phyloP scores from a whole-genome alignment of 805 yeast species.

The Sugiyamaella qingdaonensis region DNA sequence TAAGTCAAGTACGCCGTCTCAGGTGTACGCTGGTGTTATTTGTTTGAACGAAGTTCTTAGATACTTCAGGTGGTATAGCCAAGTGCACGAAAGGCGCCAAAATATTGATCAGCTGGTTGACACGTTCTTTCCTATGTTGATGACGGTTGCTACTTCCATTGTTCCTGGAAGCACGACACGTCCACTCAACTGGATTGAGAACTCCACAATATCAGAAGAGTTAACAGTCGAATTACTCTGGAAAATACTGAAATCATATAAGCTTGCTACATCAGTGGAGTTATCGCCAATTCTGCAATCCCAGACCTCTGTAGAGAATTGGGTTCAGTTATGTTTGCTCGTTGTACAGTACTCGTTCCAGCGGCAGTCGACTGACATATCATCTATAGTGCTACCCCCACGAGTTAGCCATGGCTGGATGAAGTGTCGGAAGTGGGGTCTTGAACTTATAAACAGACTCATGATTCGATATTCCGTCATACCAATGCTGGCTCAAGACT shows the following conservation, averaged over 20 bases:
- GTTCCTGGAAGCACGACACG: slow-evolving; percentile 32
- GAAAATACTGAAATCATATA: slow-evolving; percentile 67
- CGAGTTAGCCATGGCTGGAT: slow-evolving; percentile 52
- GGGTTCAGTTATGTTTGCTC: slow-evolving; percentile 74
- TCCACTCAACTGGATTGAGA: slow-evolving; percentile 33
- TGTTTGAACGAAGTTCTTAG: slow-evolving; percentile 50
- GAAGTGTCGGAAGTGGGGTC: slow-evolving; percentile 84
- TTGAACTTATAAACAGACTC: slow-evolving; percentile 42
- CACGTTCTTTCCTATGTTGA: slow-evolving; percentile 57
- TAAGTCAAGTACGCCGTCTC: slow-evolving; percentile 1
- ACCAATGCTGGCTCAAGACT: neutral
- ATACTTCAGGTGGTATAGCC: slow-evolving; percentile 54
- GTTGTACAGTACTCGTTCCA: slow-evolving; percentile 56
- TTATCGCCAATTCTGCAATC: slow-evolving; percentile 62
- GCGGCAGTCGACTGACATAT: slow-evolving; percentile 36
- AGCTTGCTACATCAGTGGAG: slow-evolving; percentile 60
- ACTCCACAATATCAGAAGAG: slow-evolving; percentile 25
- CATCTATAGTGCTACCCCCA: neutral
- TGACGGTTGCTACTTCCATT: slow-evolving; percentile 47
- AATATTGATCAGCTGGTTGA: slow-evolving; percentile 44
- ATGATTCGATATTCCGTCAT: slow-evolving; percentile 10
- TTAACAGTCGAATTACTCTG: slow-evolving; percentile 65
- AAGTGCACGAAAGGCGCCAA: slow-evolving; percentile 47
- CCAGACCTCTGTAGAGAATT: slow-evolving; percentile 47
- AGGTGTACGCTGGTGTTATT: slow-evolving; percentile 60